These are phyloP conservation scores for Linnemannia schmuckeri DNA, from an alignment of 192 early-diverging fungal genomes.

Conservation along the genomic window DNA sequence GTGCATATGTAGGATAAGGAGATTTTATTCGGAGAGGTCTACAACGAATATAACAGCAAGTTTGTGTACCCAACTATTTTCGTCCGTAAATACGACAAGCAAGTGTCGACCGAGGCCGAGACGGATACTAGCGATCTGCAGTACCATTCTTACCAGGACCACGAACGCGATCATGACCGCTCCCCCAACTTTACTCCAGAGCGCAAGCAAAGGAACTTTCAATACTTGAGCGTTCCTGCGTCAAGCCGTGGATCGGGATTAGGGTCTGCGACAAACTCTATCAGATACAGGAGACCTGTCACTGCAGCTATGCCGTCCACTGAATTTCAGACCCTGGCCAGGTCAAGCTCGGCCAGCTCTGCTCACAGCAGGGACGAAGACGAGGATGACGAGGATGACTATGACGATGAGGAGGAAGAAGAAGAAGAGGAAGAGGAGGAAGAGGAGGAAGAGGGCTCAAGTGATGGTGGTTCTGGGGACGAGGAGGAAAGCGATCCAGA, in stretches of 20 bases:
- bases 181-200: not conserved
- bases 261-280: not conserved
- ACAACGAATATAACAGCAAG: conserved; percentile 71
- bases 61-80: conserved; percentile 75
- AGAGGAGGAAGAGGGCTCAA: not conserved
- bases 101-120: conserved; percentile 43
- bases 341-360: not conserved
- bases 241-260: not conserved
- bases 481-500: conserved; percentile 21
- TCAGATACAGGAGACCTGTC: not conserved
- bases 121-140: conserved; percentile 1
- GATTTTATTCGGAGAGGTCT: conserved; percentile 68
- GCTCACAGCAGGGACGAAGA: not conserved
- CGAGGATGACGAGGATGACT: conserved; percentile 1
- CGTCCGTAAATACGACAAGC: conserved; percentile 66
- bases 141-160: not conserved
- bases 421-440: conserved; percentile 31
- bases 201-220: conserved; percentile 17
- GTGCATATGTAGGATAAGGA: conserved; percentile 72
- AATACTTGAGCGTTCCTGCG: conserved; percentile 19
- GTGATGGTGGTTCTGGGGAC: conserved; percentile 2
- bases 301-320: not conserved
- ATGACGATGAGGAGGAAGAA: not conserved
- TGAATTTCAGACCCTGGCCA: not conserved
- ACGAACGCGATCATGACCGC: not conserved